Evolutionary conservation across 2,329 filamentous ascomycete species (phyloP), one percentile per base, ranked within the genome.

Genomic region (Fusarium sp.): DNA sequence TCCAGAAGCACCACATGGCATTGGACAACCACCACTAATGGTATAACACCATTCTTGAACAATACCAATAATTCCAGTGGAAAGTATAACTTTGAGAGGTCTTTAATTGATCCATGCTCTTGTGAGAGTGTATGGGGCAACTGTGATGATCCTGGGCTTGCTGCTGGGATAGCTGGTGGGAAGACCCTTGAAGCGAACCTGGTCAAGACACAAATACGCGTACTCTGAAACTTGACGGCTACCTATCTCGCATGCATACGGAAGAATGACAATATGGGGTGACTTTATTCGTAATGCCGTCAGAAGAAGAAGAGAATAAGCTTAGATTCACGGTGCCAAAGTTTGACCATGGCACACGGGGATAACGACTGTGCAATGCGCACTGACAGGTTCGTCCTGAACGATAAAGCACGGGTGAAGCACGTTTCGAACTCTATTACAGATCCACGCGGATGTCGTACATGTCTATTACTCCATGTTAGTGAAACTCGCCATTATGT

Each of bases 21-120:
- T n/a, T 37, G 34, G 34, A 12, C 5, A 14, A 7, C 4, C 5
- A 37, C 10, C 34, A 37, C 16, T 10, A n/a, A 18, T 37, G 3
- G 16, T 9, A 37, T 6, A 37, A n/a, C 18, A 12, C 5, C 18
- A n/a, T 37, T n/a, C 34, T 37, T 37, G 34, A 7, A 7, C 18
- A 37, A 37, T 37, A 37, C 6, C 4, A n/a, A 4, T 37, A 37
- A 37, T 37, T 37, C 34, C 34, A 11, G 34, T 37, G 7, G 10
- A 12, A 37, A n/a, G 34, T 37, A 12, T n/a, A n/a, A 37, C 34
- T 12, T 10, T n/a, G 1, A 4, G 18, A n/a, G 18, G 34, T 18
- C 3, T 12, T 37, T 4, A n/a, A 12, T 12, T 37, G 5, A 4
- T 37, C 2, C 1, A n/a, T 37, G 5, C 1, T 37, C 18, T n/a